Conservation (phyloP, 441 rosid species). For the Sinapis alba region DNA sequence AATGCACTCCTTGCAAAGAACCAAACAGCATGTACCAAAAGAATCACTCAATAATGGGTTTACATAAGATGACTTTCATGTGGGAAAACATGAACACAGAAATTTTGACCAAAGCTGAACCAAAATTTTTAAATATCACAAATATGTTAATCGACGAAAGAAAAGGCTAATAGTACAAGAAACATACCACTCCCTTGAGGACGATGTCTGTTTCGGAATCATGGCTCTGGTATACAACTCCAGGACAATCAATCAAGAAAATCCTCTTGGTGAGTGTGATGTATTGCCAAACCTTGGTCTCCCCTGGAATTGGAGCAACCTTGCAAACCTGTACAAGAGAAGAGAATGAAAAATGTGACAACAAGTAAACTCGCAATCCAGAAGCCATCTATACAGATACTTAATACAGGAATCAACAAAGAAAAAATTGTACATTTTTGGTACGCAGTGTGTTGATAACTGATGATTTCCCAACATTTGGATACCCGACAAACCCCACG, state of each 20-base stretch:
- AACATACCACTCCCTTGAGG: slow-evolving; percentile 91
- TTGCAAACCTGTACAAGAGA: slow-evolving; percentile 72
- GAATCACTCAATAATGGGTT: not conserved
- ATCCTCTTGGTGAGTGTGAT: slow-evolving; percentile 89
- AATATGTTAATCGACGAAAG: not conserved
- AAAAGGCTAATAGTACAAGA: not conserved
- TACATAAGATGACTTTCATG: not conserved
- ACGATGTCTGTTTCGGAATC: slow-evolving; percentile 93
- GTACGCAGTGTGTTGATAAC: slow-evolving; percentile 93
- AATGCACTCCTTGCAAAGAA: not conserved
- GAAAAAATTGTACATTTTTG: slow-evolving; percentile 58
- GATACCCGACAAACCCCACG: slow-evolving; percentile 95
- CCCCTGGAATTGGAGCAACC: slow-evolving; percentile 98
- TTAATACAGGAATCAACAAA: not conserved
- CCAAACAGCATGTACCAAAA: not conserved
- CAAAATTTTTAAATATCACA: not conserved
- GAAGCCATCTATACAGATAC: not conserved
- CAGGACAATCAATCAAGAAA: slow-evolving; percentile 94
- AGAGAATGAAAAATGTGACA: not conserved
- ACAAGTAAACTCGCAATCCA: not conserved
- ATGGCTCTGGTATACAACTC: slow-evolving; percentile 89
- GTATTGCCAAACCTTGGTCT: slow-evolving; percentile 98
- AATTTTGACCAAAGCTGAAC: not conserved
- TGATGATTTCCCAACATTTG: slow-evolving; percentile 96
- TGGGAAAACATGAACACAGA: not conserved